Conservation (phyloP, 2,329 filamentous ascomycete species). For the Sporothrix variecibatus region DNA sequence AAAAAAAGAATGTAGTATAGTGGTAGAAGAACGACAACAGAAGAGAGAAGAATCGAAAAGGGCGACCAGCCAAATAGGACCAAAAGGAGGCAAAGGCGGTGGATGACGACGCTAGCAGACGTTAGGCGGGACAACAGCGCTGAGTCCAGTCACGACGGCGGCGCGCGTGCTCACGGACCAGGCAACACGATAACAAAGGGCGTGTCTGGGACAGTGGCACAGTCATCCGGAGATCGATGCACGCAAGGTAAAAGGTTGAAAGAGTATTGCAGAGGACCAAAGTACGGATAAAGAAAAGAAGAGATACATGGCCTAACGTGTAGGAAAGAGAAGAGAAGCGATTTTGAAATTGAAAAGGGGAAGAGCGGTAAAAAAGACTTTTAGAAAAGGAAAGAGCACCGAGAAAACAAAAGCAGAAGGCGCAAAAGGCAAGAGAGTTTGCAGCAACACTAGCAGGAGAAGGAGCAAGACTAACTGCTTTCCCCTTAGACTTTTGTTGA, state of each 20-base stretch:
- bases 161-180: slow-evolving; percentile 21
- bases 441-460: not conserved
- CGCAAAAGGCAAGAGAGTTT: not conserved
- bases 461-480: not conserved
- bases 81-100: slow-evolving; percentile 24
- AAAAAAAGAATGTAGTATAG: not conserved
- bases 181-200: slow-evolving; percentile 17
- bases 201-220: slow-evolving; percentile 4
- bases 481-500: not conserved
- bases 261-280: not conserved
- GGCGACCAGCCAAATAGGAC: slow-evolving; percentile 10
- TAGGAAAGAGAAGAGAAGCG: not conserved
- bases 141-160: slow-evolving; percentile 18
- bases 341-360: not conserved
- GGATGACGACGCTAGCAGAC: slow-evolving; percentile 29
- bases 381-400: not conserved
- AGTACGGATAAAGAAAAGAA: too few species aligned
- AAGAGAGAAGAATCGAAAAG: slow-evolving; percentile 7
- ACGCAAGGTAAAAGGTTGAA: not conserved
- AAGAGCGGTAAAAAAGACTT: not conserved
- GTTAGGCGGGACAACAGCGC: slow-evolving; percentile 8
- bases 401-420: slow-evolving; percentile 16
- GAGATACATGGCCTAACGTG: not conserved
- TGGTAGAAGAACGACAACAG: not conserved
- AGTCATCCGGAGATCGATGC: slow-evolving; percentile 3